Conservation (phyloP, 176 grass and related monocot genomes). For the Ampelocalamus luodianensis region DNA sequence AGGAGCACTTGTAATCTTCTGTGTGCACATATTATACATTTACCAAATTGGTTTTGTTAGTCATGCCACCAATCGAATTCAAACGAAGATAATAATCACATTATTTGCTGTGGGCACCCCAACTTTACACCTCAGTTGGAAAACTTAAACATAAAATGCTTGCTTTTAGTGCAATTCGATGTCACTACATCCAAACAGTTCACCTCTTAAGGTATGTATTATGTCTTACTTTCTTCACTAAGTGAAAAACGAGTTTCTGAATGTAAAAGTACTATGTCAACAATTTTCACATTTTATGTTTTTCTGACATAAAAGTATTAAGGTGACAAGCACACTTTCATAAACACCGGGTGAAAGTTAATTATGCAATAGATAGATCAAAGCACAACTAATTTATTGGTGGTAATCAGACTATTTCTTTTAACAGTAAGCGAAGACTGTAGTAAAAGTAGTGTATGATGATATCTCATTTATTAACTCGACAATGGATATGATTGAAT, state of each 20-base stretch:
- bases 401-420: too few relatives aligned
- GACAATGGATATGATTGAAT: neutral
- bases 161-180: neutral
- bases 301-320: neutral
- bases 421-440: too few relatives aligned
- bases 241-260: neutral
- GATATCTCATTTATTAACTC: neutral
- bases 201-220: neutral
- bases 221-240: neutral
- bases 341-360: too few relatives aligned
- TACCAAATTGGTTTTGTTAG: slow-evolving; percentile 27
- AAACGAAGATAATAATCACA: neutral
- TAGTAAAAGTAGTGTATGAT: neutral
- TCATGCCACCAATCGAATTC: slow-evolving; percentile 22
- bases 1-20: neutral
- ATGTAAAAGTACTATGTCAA: neutral
- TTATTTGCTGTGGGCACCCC: slow-evolving; percentile 25
- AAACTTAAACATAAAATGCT: neutral
- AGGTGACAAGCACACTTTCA: neutral
- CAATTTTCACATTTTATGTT: neutral
- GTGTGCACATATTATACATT: neutral
- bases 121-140: neutral
- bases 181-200: neutral
- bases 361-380: neutral
- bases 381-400: too few relatives aligned